Percentiles rank a stretch among this genome's conserved stretches.
Evolutionary conservation across 768 basidiomycete species (phyloP).

Genomic region (Lactarius indigo): DNA sequence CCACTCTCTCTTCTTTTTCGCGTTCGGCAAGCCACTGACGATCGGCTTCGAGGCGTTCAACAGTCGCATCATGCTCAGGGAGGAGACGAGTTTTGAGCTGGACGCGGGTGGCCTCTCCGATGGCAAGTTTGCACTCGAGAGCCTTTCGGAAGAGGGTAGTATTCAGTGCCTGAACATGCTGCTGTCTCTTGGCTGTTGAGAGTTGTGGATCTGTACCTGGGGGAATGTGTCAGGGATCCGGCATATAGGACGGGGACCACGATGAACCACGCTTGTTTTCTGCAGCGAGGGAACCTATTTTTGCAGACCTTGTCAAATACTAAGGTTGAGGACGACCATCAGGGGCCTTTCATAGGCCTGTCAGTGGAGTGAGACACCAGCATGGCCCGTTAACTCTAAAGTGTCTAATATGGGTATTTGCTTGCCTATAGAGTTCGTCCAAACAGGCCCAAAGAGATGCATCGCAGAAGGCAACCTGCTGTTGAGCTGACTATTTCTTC

Average conservation of each 20-base stretch:
- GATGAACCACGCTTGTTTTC: conserved; percentile 59
- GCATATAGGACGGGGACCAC: too few species aligned
- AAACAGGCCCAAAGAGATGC: too few species aligned
- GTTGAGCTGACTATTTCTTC: too few species aligned
- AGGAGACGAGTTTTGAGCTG: conserved; percentile 69
- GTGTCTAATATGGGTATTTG: too few species aligned
- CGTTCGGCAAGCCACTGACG: conserved; percentile 64
- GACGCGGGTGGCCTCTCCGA: conserved; percentile 55
- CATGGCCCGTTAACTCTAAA: too few species aligned
- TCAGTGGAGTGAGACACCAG: background rate
- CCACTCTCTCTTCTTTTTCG: conserved; percentile 64
- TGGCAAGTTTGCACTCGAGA: conserved; percentile 64
- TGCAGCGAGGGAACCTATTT: conserved; percentile 64
- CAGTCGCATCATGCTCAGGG: conserved; percentile 55
- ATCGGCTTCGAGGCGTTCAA: conserved; percentile 69
- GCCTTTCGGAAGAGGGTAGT: conserved; percentile 58
- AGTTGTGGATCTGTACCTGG: conserved; percentile 56
- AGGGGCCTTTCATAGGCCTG: conserved; percentile 3
- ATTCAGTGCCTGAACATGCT: conserved; percentile 57
- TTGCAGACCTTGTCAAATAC: conserved; percentile 27
- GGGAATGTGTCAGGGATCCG: too few species aligned
- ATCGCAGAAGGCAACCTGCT: too few species aligned
- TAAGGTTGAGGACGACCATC: conserved; percentile 2
- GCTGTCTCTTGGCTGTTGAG: conserved; percentile 63
- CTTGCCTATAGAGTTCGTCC: too few species aligned